These are phyloP conservation scores for Cladosporium sp. DNA, from an alignment of 2,329 filamentous ascomycete genomes.

Conservation along the genomic window DNA sequence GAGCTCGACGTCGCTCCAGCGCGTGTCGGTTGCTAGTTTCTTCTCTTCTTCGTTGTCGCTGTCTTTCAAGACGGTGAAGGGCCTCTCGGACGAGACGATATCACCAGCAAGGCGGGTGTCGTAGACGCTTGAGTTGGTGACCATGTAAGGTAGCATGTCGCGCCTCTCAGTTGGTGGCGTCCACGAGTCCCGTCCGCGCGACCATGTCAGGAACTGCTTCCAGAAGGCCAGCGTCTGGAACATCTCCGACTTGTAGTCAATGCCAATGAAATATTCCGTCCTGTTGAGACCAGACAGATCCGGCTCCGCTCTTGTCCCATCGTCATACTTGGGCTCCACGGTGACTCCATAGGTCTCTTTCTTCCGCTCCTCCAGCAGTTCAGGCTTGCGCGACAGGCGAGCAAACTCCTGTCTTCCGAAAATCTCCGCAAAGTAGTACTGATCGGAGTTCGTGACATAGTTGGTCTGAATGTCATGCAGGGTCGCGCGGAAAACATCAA, in stretches of 20 bases:
- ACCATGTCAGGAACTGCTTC: conserved; percentile 30
- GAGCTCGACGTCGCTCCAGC: conserved; percentile 24
- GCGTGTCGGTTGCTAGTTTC: not conserved
- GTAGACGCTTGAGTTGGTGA: conserved; percentile 17
- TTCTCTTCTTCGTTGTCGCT: conserved; percentile 14
- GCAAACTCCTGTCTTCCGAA: conserved; percentile 52
- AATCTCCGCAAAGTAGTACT: conserved; percentile 48
- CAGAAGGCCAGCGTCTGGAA: conserved; percentile 40
- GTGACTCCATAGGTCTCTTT: conserved; percentile 30
- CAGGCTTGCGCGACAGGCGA: conserved; percentile 38
- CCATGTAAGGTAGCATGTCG: conserved; percentile 6
- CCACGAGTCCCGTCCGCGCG: conserved; percentile 33
- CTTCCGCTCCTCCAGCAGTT: conserved; percentile 24
- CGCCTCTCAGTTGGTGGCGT: conserved; percentile 6
- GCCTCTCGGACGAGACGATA: conserved; percentile 21
- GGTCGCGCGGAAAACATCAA: conserved; percentile 41
- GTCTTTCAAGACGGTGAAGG: conserved; percentile 20
- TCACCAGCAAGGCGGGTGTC: conserved; percentile 20
- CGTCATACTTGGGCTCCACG: conserved; percentile 36
- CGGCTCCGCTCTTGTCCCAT: conserved; percentile 21
- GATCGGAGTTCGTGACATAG: conserved; percentile 33
- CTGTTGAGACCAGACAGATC: conserved; percentile 33
- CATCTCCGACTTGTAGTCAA: conserved; percentile 45
- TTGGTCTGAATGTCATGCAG: conserved; percentile 35
- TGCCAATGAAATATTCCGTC: conserved; percentile 46